Evolutionary conservation across 2,329 filamentous ascomycete genomes (phyloP).

Genomic region (Madurella fahalii): DNA sequence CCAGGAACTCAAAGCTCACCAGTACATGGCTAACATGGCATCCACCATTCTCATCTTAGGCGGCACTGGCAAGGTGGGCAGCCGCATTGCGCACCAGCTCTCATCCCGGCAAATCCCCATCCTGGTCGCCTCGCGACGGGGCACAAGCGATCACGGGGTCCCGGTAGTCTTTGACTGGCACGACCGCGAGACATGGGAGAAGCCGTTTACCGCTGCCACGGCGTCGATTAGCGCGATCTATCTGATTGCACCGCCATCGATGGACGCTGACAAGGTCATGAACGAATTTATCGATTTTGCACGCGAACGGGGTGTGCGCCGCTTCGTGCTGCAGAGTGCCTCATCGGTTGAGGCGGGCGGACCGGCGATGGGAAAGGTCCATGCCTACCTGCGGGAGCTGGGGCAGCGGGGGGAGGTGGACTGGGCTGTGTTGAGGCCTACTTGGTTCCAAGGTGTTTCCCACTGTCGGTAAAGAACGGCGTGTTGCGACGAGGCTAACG

Average conservation of each 20-base stretch:
- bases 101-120: conserved; percentile 27
- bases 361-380: conserved; percentile 34
- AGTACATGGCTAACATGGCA: neutral
- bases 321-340: conserved; percentile 44
- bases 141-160: conserved; percentile 20
- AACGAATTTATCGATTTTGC: conserved; percentile 42
- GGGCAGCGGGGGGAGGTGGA: conserved; percentile 34
- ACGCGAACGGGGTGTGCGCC: conserved; percentile 31
- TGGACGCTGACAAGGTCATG: conserved; percentile 33
- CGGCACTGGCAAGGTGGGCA: conserved; percentile 43
- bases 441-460: conserved; percentile 44
- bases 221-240: conserved; percentile 36
- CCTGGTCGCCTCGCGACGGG: conserved; percentile 39
- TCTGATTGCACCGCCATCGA: conserved; percentile 36
- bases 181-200: conserved; percentile 37
- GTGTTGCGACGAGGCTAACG: neutral
- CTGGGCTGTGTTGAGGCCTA: conserved; percentile 42
- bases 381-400: conserved; percentile 37
- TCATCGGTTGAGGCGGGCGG: conserved; percentile 36
- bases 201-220: conserved; percentile 28
- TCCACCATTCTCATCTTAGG: conserved; percentile 38
- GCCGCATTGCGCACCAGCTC: conserved; percentile 37
- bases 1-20: no score
- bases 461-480: neutral
- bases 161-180: conserved; percentile 41